Conservation (phyloP, 768 basidiomycete genomes). For the Lactifluus subvellereus region DNA sequence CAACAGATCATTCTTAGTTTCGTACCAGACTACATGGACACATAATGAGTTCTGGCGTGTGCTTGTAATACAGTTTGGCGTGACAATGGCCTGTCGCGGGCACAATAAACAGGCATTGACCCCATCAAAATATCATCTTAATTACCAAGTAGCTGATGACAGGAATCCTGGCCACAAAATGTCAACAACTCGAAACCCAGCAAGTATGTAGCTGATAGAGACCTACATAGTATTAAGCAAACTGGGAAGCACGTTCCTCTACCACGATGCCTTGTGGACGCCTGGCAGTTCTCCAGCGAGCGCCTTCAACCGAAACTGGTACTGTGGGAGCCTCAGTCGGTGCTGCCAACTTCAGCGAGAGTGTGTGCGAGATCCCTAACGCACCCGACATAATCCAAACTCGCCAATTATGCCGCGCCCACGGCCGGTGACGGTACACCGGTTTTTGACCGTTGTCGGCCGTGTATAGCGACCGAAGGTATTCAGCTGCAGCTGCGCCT, state of each 20-base stretch:
- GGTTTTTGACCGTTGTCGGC: slow-evolving; percentile 83
- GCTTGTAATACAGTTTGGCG: background rate
- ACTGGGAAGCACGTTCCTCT: slow-evolving; percentile 21
- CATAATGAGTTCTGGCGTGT: background rate
- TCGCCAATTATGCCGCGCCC: slow-evolving; percentile 87
- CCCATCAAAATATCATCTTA: background rate
- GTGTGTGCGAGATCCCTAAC: slow-evolving; percentile 17
- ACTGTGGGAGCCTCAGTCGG: slow-evolving; percentile 40
- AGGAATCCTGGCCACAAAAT: background rate
- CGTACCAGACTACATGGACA: background rate
- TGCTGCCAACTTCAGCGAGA: background rate
- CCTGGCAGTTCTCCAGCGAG: slow-evolving; percentile 78
- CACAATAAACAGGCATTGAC: background rate
- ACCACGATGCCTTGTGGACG: slow-evolving; percentile 92
- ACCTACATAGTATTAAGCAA: background rate
- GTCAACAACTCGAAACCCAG: background rate
- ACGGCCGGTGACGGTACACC: slow-evolving; percentile 79
- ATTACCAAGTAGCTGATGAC: background rate
- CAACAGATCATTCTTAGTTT: background rate
- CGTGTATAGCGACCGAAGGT: slow-evolving; percentile 77
- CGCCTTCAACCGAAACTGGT: slow-evolving; percentile 86
- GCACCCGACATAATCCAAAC: slow-evolving; percentile 79
- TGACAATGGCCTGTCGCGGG: background rate
- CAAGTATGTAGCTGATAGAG: background rate
- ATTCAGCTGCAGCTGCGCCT: slow-evolving; percentile 91